Evolutionary conservation across 2,329 filamentous ascomycete genomes (phyloP).

Genomic region (Cordyceps javanica): DNA sequence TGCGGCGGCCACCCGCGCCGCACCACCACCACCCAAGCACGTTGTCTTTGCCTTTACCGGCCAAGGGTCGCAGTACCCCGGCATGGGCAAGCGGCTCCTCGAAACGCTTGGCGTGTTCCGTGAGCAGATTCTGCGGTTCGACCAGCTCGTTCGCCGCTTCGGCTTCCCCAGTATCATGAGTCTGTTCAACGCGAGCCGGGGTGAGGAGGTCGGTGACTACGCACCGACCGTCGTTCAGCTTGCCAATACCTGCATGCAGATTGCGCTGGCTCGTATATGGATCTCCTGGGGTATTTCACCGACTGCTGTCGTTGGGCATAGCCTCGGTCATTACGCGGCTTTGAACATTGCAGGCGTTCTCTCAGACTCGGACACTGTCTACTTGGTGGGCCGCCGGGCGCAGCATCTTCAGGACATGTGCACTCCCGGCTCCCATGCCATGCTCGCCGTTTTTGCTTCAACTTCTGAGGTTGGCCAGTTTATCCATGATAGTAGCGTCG

Average conservation of each 20-base stretch:
- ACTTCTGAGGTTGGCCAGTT: neutral
- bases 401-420: neutral
- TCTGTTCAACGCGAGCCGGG: neutral
- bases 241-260: slow-evolving; percentile 17
- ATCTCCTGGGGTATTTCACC: slow-evolving; percentile 23
- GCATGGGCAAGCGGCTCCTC: slow-evolving; percentile 12
- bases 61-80: slow-evolving; percentile 48
- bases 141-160: neutral
- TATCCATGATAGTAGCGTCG: neutral
- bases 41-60: slow-evolving; percentile 48
- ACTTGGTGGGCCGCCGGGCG: slow-evolving; percentile 8
- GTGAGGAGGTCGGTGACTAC: too few relatives aligned
- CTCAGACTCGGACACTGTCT: slow-evolving; percentile 8
- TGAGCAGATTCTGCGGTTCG: neutral
- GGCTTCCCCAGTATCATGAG: neutral
- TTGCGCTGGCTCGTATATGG: slow-evolving; percentile 24
- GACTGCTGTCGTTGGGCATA: slow-evolving; percentile 17
- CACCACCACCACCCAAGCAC: neutral
- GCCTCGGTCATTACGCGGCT: slow-evolving; percentile 19
- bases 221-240: neutral
- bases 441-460: slow-evolving; percentile 8
- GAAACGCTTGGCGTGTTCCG: neutral
- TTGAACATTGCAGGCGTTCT: slow-evolving; percentile 24
- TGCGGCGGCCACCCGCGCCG: neutral
- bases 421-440: neutral